These are phyloP conservation scores for Paraphoma chrysanthemicola DNA, from an alignment of 2,329 filamentous ascomycete genomes.

Conservation along the genomic window DNA sequence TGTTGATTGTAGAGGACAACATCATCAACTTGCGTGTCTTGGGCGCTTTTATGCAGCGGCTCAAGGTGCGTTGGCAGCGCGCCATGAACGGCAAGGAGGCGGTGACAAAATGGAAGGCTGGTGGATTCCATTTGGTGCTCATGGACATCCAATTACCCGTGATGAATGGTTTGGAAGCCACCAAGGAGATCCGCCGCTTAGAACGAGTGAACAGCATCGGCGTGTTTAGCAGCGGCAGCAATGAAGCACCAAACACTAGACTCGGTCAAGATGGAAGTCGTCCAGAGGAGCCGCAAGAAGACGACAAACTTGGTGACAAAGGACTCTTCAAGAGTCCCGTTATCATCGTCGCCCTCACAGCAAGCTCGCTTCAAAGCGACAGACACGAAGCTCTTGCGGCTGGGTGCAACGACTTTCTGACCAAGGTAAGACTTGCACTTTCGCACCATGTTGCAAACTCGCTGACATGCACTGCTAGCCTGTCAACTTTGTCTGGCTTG, in stretches of 20 bases:
- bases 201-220: slow-evolving; percentile 93
- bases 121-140: slow-evolving; percentile 92
- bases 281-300: slow-evolving; percentile 56
- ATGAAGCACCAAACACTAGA: slow-evolving; percentile 45
- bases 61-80: slow-evolving; percentile 97
- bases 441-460: background rate
- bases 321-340: slow-evolving; percentile 91
- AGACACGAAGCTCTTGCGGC: slow-evolving; percentile 92
- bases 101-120: slow-evolving; percentile 88
- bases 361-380: slow-evolving; percentile 92
- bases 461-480: slow-evolving; percentile 64
- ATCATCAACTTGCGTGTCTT: slow-evolving; percentile 94
- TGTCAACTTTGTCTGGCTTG: slow-evolving; percentile 96
- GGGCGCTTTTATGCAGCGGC: slow-evolving; percentile 92
- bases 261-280: slow-evolving; percentile 48
- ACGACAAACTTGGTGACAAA: slow-evolving; percentile 72
- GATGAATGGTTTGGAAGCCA: slow-evolving; percentile 95
- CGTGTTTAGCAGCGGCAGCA: slow-evolving; percentile 71
- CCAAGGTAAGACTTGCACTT: slow-evolving; percentile 70
- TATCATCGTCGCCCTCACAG: slow-evolving; percentile 96
- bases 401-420: slow-evolving; percentile 97
- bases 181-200: slow-evolving; percentile 88
- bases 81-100: slow-evolving; percentile 95
- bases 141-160: slow-evolving; percentile 99
- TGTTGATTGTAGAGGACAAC: slow-evolving; percentile 97